These are phyloP conservation scores for Calonectria hongkongensis DNA, from an alignment of 2,329 filamentous ascomycete genomes.

Conservation along the genomic window DNA sequence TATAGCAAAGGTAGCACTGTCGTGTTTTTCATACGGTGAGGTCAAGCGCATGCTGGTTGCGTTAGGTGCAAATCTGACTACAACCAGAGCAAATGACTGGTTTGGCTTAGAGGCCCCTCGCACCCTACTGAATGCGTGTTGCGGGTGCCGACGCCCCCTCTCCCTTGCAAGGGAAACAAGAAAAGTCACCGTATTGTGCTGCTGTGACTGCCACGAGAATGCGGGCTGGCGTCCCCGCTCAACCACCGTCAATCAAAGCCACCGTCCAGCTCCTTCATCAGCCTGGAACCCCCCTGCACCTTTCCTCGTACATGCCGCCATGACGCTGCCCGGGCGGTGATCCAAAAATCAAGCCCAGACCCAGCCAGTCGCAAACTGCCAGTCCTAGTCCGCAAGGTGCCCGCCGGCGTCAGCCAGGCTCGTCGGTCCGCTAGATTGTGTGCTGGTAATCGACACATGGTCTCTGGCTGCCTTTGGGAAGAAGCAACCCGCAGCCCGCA, in stretches of 20 bases:
- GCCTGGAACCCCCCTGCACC: constrained; percentile 50
- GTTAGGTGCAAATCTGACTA: constrained; percentile 32
- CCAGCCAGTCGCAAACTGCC: constrained; percentile 48
- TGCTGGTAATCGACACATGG: constrained; percentile 51
- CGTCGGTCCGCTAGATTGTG: constrained; percentile 45
- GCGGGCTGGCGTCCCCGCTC: constrained; percentile 42
- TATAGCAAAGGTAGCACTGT: constrained; percentile 27
- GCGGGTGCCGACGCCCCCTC: constrained; percentile 24
- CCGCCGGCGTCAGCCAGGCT: constrained; percentile 49
- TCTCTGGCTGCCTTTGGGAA: constrained; percentile 38
- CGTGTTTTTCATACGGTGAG: constrained; percentile 33
- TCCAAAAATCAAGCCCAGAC: constrained; percentile 52
- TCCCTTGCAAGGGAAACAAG: constrained; percentile 34
- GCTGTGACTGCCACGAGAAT: constrained; percentile 27
- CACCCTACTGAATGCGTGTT: constrained; percentile 33
- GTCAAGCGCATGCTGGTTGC: constrained; percentile 22
- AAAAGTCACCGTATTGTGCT: constrained; percentile 38
- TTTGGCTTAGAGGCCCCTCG: constrained; percentile 24
- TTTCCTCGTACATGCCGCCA: constrained; percentile 50
- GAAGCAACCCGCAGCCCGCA: constrained; percentile 30
- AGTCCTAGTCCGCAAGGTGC: constrained; percentile 49
- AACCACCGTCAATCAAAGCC: constrained; percentile 54
- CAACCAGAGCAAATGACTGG: constrained; percentile 21
- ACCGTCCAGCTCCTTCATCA: constrained; percentile 54
- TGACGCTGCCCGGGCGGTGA: constrained; percentile 50